phyloP scores from a whole-genome alignment of 1,284 basidiomycete genomes.

The Testicularia cyperi region DNA sequence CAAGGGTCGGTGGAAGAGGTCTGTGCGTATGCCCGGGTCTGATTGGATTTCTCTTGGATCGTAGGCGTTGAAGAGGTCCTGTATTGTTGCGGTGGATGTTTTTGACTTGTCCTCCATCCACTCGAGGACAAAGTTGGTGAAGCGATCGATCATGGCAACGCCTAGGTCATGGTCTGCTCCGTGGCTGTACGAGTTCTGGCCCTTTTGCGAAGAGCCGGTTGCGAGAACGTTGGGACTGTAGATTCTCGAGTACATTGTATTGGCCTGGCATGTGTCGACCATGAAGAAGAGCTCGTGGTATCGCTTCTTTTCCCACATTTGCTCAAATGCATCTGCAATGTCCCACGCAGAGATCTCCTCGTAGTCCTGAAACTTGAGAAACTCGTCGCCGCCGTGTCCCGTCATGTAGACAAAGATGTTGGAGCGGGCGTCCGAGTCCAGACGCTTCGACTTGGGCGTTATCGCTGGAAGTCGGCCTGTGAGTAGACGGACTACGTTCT shows the following conservation, averaged over 20 bases:
- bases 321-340: constrained; percentile 86
- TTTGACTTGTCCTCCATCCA: constrained; percentile 92
- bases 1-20: constrained; percentile 75
- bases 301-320: constrained; percentile 92
- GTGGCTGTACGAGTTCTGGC: constrained; percentile 94
- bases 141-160: constrained; percentile 91
- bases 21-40: constrained; percentile 79
- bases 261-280: constrained; percentile 98
- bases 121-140: constrained; percentile 86
- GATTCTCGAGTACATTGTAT: constrained; percentile 89
- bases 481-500: constrained; percentile 86
- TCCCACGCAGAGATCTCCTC: constrained; percentile 97
- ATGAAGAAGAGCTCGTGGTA: constrained; percentile 98
- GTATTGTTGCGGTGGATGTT: constrained; percentile 76
- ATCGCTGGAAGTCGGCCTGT: constrained; percentile 64
- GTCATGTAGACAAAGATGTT: constrained; percentile 99
- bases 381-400: constrained; percentile 95
- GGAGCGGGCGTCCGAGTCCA: constrained; percentile 85
- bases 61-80: constrained; percentile 82
- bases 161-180: constrained; percentile 91
- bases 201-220: constrained; percentile 83
- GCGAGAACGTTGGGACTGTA: constrained; percentile 95
- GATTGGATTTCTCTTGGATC: constrained; percentile 76
- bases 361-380: constrained; percentile 97
- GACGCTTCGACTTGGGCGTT: constrained; percentile 84